phyloP scores from a whole-genome alignment of 2,329 filamentous ascomycete species.

The Pseudocercospora pini-densiflorae region DNA sequence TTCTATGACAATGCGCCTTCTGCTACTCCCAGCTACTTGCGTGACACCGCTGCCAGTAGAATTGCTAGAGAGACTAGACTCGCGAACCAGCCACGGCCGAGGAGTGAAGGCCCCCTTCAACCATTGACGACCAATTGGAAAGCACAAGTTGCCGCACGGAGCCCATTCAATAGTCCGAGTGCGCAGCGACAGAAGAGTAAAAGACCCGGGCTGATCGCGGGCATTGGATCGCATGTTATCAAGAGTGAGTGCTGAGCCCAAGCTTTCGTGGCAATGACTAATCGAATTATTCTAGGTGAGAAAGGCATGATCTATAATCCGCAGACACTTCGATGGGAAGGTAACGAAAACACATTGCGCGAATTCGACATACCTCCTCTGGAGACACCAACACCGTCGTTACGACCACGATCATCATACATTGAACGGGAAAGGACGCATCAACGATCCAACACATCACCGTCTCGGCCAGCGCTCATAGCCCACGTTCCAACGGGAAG shows the following conservation, averaged over 20 bases:
- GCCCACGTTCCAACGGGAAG: slow-evolving; percentile 75
- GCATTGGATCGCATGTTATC: slow-evolving; percentile 74
- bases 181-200: slow-evolving; percentile 52
- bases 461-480: slow-evolving; percentile 76
- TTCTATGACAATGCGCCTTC: slow-evolving; percentile 46
- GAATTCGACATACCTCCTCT: slow-evolving; percentile 68
- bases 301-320: slow-evolving; percentile 98
- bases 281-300: slow-evolving; percentile 62
- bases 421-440: slow-evolving; percentile 39
- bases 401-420: slow-evolving; percentile 34
- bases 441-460: slow-evolving; percentile 43
- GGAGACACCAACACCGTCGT: slow-evolving; percentile 43
- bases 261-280: slow-evolving; percentile 2
- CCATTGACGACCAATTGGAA: slow-evolving; percentile 65
- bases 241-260: slow-evolving; percentile 67
- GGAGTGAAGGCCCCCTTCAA: slow-evolving; percentile 55
- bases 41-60: slow-evolving; percentile 68
- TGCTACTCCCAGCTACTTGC: slow-evolving; percentile 64
- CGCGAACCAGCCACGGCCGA: slow-evolving; percentile 44
- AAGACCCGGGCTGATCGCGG: slow-evolving; percentile 85
- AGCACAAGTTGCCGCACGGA: slow-evolving; percentile 56
- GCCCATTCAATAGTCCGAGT: slow-evolving; percentile 55
- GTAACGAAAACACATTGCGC: slow-evolving; percentile 84
- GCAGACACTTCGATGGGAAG: slow-evolving; percentile 85
- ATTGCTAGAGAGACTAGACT: slow-evolving; percentile 65